phyloP scores from a whole-genome alignment of 2,329 filamentous ascomycete genomes.

The Xylaria sp. region DNA sequence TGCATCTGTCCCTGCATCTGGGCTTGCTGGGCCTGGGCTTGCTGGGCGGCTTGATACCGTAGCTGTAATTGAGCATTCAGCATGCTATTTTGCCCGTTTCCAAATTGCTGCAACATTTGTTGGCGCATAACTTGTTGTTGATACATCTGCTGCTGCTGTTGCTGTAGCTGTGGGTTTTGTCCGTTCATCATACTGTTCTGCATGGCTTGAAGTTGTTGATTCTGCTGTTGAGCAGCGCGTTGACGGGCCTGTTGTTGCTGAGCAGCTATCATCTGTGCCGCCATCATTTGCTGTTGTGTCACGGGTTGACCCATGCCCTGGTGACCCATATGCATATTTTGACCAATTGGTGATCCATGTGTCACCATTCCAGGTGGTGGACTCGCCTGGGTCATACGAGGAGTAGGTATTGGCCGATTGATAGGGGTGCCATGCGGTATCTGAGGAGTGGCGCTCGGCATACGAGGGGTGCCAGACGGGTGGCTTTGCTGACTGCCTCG shows the following conservation, averaged over 20 bases:
- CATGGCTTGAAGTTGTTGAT: slow-evolving; percentile 47
- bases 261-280: slow-evolving; percentile 59
- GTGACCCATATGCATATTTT: slow-evolving; percentile 64
- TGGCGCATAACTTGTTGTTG: slow-evolving; percentile 56
- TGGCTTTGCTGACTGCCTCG: slow-evolving; percentile 75
- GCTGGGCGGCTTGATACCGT: slow-evolving; percentile 51
- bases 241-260: slow-evolving; percentile 52
- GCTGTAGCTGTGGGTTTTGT: slow-evolving; percentile 52
- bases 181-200: slow-evolving; percentile 49
- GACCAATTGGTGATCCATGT: slow-evolving; percentile 65
- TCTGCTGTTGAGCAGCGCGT: slow-evolving; percentile 37
- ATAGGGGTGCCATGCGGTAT: slow-evolving; percentile 70
- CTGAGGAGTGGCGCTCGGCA: slow-evolving; percentile 70
- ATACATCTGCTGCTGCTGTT: slow-evolving; percentile 37
- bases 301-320: slow-evolving; percentile 48
- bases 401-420: slow-evolving; percentile 63
- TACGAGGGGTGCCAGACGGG: slow-evolving; percentile 69
- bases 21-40: slow-evolving; percentile 28
- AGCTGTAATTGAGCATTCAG: slow-evolving; percentile 51
- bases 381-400: slow-evolving; percentile 71
- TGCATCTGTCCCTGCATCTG: slow-evolving; percentile 46
- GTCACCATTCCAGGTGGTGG: slow-evolving; percentile 69
- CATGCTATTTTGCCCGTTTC: slow-evolving; percentile 55
- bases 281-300: slow-evolving; percentile 53
- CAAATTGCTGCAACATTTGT: slow-evolving; percentile 52